phyloP scores from a whole-genome alignment of 305 asterid species.

The Rubia peregrina region DNA sequence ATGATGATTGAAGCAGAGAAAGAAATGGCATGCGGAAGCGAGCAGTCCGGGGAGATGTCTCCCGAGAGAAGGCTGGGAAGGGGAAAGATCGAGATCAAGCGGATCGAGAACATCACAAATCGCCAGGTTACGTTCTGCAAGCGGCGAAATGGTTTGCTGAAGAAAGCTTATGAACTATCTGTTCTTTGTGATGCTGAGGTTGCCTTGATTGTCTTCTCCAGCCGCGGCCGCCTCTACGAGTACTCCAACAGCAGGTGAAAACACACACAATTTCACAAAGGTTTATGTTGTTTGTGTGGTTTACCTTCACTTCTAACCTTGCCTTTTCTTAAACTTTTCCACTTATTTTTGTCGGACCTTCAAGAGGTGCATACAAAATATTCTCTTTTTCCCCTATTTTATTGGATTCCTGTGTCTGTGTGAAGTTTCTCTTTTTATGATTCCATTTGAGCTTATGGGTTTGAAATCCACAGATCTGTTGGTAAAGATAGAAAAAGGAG shows the following conservation, averaged over 20 bases:
- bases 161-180: slow-evolving; percentile 77
- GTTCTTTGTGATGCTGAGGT: slow-evolving; percentile 90
- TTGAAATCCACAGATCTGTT: slow-evolving; percentile 42
- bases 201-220: slow-evolving; percentile 76
- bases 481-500: slow-evolving; percentile 23
- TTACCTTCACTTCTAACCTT: not conserved
- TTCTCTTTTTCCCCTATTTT: slow-evolving; percentile 26
- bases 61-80: slow-evolving; percentile 59
- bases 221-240: slow-evolving; percentile 85
- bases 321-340: slow-evolving; percentile 6
- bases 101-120: slow-evolving; percentile 91
- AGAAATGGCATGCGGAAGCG: slow-evolving; percentile 52
- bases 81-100: slow-evolving; percentile 80
- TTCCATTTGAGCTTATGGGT: slow-evolving; percentile 35
- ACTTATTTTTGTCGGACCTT: no score
- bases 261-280: not conserved
- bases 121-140: slow-evolving; percentile 92
- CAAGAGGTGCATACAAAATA: slow-evolving; percentile 14
- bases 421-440: slow-evolving; percentile 29
- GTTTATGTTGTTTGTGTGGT: not conserved
- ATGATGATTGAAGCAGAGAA: not conserved
- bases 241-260: slow-evolving; percentile 73
- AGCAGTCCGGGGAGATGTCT: slow-evolving; percentile 52
- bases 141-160: slow-evolving; percentile 71
- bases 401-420: slow-evolving; percentile 23